A percentile compares a stretch with the other conserved stretches of the same genome.
Evolutionary conservation across 352 stramenopile species (phyloP).

Genomic region (Hyaloperonospora brassicae): DNA sequence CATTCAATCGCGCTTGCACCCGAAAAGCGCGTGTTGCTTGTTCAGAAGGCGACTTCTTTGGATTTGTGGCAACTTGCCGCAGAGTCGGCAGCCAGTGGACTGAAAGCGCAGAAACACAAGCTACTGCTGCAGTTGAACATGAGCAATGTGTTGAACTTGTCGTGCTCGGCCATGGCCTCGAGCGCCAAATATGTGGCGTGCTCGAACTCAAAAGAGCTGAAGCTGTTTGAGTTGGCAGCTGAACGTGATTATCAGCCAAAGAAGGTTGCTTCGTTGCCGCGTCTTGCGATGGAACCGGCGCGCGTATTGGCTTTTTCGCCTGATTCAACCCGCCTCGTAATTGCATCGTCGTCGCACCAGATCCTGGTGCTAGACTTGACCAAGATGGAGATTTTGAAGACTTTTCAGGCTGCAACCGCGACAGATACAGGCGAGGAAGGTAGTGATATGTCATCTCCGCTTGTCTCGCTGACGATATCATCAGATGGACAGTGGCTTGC

Average conservation of each 20-base stretch:
- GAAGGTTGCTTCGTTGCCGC: slow-evolving; percentile 43
- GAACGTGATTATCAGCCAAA: slow-evolving; percentile 37
- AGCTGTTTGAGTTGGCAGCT: slow-evolving; percentile 79
- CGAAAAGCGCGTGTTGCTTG: slow-evolving; percentile 63
- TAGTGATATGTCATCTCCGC: slow-evolving; percentile 24
- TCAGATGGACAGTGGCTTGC: slow-evolving; percentile 76
- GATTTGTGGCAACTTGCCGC: slow-evolving; percentile 66
- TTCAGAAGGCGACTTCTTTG: slow-evolving; percentile 62
- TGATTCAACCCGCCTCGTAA: slow-evolving; percentile 67
- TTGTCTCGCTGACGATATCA: slow-evolving; percentile 69
- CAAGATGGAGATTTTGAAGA: slow-evolving; percentile 69
- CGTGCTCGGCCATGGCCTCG: slow-evolving; percentile 72
- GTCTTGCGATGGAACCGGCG: slow-evolving; percentile 34
- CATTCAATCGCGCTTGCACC: slow-evolving; percentile 55
- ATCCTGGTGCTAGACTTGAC: slow-evolving; percentile 67
- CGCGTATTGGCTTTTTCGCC: slow-evolving; percentile 69
- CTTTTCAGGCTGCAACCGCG: slow-evolving; percentile 38
- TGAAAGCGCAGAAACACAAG: slow-evolving; percentile 47
- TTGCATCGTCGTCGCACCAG: slow-evolving; percentile 54
- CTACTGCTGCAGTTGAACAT: slow-evolving; percentile 80
- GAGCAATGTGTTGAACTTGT: slow-evolving; percentile 66
- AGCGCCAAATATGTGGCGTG: slow-evolving; percentile 83
- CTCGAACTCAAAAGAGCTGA: slow-evolving; percentile 78
- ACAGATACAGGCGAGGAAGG: slow-evolving; percentile 9
- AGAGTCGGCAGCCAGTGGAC: slow-evolving; percentile 17